phyloP scores from a whole-genome alignment of 2,329 filamentous ascomycete genomes.

The Phaeosphaeriaceae sp. region DNA sequence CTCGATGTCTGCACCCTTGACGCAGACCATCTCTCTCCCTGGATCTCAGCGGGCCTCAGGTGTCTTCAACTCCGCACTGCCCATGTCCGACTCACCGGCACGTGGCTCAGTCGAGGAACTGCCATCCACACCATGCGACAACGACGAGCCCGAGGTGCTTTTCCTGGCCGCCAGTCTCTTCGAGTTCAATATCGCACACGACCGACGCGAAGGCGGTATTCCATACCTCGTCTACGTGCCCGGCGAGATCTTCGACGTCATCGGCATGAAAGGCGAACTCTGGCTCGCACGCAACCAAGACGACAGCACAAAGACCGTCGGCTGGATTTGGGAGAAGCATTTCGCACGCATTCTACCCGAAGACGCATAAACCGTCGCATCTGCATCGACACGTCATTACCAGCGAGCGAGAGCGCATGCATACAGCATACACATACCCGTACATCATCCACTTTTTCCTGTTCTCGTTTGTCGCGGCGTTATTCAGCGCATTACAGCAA shows the following conservation, averaged over 20 bases:
- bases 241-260: conserved; percentile 77
- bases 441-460: conserved; percentile 1
- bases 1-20: conserved; percentile 25
- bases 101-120: conserved; percentile 32
- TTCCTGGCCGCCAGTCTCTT: conserved; percentile 95
- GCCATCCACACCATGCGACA: conserved; percentile 50
- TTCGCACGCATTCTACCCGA: conserved; percentile 64
- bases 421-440: background rate
- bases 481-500: background rate
- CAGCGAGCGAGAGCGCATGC: background rate
- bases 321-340: conserved; percentile 99
- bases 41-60: conserved; percentile 68
- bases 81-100: conserved; percentile 69
- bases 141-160: conserved; percentile 73
- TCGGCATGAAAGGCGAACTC: conserved; percentile 94
- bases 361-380: conserved; percentile 26
- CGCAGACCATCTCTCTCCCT: conserved; percentile 33
- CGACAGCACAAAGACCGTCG: conserved; percentile 77
- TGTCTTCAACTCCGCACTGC: conserved; percentile 87
- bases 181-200: conserved; percentile 95
- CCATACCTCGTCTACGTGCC: conserved; percentile 95
- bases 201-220: conserved; percentile 91
- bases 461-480: conserved; percentile 9
- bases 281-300: conserved; percentile 99
- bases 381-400: background rate